phyloP scores from a whole-genome alignment of 805 yeast genomes.

The Ogataea methylovora region DNA sequence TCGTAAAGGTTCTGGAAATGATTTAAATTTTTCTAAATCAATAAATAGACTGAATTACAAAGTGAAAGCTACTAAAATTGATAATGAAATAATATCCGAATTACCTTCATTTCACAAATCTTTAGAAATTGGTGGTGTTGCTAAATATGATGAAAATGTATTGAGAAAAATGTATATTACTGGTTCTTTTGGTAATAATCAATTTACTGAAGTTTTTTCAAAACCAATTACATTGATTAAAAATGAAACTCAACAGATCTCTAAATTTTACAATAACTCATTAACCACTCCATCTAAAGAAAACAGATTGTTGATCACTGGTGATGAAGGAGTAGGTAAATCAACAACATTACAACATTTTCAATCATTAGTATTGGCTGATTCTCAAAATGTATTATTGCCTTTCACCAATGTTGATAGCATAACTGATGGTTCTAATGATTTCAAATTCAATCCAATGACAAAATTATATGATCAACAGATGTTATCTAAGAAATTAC shows the following conservation, averaged over 20 bases:
- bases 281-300: slow-evolving; percentile 22
- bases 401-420: slow-evolving; percentile 57
- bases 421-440: slow-evolving; percentile 66
- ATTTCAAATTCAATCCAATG: slow-evolving; percentile 49
- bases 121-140: slow-evolving; percentile 21
- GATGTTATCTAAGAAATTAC: slow-evolving; percentile 57
- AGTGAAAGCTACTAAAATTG: slow-evolving; percentile 12
- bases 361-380: slow-evolving; percentile 44
- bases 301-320: slow-evolving; percentile 52
- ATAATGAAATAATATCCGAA: slow-evolving; percentile 9
- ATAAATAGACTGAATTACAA: slow-evolving; percentile 16
- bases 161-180: slow-evolving; percentile 38
- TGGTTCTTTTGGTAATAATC: slow-evolving; percentile 63
- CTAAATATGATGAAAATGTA: slow-evolving; percentile 33
- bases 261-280: slow-evolving; percentile 31
- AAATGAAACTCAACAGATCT: slow-evolving; percentile 33
- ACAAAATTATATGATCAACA: slow-evolving; percentile 62
- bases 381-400: slow-evolving; percentile 34
- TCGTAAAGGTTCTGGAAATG: slow-evolving; percentile 26
- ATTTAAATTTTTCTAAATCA: slow-evolving; percentile 18
- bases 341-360: slow-evolving; percentile 65
- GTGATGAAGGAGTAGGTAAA: slow-evolving; percentile 76
- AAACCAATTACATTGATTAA: slow-evolving; percentile 56
- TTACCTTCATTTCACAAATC: slow-evolving; percentile 9
- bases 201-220: slow-evolving; percentile 58